Evolutionary conservation across 2,329 filamentous ascomycete species (phyloP), one percentile per base, ranked within the genome.

Genomic region (Coleophoma crateriformis): DNA sequence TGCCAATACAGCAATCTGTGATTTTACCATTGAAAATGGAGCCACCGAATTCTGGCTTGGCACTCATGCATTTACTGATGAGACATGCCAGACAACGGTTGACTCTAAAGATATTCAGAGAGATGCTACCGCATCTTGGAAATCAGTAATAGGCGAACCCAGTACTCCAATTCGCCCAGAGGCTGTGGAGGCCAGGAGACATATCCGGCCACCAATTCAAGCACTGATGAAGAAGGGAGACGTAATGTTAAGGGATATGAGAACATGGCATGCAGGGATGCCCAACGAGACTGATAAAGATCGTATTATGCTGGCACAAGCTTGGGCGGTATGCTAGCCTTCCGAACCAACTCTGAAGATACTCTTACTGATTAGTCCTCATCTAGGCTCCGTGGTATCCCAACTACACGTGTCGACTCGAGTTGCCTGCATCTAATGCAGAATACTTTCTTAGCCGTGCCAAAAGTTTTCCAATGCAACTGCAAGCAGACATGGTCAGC

Each of bases 11-110:
- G 69, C 68, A 42, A 65, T 76, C 5, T 64, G 75, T 4, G 68
- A 71, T 32, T 70, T 70, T 43, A 64, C 65, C 2, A 61, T 68
- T 1, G 59, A 68, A 13, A 76, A 76, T 46, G 74, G 74, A 22
- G 66, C 68, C 1, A 78, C 73, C 0, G 74, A 77, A 55, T 58
- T 77, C 15, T 77, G 74, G 74, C 66, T 71, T 0, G 74, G 74
- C 4, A 72, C 69, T 1, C 74, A 77, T 19, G 44, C 44, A 7
- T 46, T 34, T 15, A 68, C 66, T 2, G 42, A 50, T 6, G 64
- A 64, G 34, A 51, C 67, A 33, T 62, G 66, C 17, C 65, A 67
- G 49, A 55, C 62, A 8, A 58, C 56, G 15, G 45, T 41, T 19
- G 22, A 41, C 17, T 19, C 38, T 7, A 47, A 42, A 10, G 17